Evolutionary conservation across 192 early-diverging fungal genomes (phyloP).

Genomic region (Phlyctochytrium planicorne): DNA sequence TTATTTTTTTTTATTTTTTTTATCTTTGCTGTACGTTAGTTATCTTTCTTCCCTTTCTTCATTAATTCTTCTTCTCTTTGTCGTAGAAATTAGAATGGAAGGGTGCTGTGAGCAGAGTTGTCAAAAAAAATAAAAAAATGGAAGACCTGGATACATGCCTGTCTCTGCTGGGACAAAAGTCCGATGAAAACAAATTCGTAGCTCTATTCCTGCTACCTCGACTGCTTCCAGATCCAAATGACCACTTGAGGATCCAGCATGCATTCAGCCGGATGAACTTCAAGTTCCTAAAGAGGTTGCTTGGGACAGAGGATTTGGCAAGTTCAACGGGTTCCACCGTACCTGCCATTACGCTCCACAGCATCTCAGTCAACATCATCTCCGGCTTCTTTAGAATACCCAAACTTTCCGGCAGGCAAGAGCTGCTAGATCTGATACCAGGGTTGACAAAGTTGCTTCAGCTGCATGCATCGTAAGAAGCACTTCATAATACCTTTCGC

Average conservation of each 20-base stretch:
- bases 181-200: conserved; percentile 48
- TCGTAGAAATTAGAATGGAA: too few species aligned
- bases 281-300: conserved; percentile 45
- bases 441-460: background rate
- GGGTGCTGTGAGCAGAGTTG: too few species aligned
- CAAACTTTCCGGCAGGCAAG: background rate
- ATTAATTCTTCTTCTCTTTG: too few species aligned
- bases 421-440: background rate
- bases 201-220: conserved; percentile 43
- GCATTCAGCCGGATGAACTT: conserved; percentile 52
- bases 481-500: too few species aligned
- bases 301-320: conserved; percentile 20
- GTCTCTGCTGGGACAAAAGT: conserved; percentile 26
- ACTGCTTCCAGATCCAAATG: conserved; percentile 29
- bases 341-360: background rate
- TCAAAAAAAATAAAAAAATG: too few species aligned
- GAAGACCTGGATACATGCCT: conserved; percentile 29
- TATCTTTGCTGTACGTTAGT: too few species aligned
- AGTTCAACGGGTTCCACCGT: background rate
- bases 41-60: too few species aligned
- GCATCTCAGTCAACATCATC: background rate
- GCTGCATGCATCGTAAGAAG: too few species aligned
- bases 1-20: too few species aligned
- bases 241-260: conserved; percentile 21
- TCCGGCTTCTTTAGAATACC: background rate